These are phyloP conservation scores for Cutaneotrichosporon dermatis DNA, from an alignment of 1,284 basidiomycete species.

Conservation along the genomic window DNA sequence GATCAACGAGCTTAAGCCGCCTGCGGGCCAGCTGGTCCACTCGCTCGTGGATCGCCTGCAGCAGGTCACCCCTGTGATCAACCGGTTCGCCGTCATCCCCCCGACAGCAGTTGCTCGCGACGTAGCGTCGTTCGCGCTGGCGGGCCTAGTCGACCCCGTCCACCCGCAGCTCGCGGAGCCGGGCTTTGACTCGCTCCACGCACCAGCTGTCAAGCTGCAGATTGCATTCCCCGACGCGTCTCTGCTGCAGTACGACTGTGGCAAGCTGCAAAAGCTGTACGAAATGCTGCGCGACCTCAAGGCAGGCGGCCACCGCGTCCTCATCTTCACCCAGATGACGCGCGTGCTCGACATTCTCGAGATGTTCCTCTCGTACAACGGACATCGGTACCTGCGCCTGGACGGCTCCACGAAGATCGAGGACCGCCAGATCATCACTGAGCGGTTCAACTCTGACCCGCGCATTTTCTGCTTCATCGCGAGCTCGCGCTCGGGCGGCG, in stretches of 20 bases:
- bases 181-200: constrained; percentile 64
- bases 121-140: constrained; percentile 53
- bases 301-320: constrained; percentile 76
- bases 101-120: constrained; percentile 74
- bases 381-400: constrained; percentile 85
- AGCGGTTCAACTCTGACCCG: constrained; percentile 92
- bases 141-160: constrained; percentile 32
- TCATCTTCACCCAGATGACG: constrained; percentile 99
- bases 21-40: constrained; percentile 54
- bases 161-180: constrained; percentile 40
- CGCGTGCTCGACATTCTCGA: constrained; percentile 90
- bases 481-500: constrained; percentile 85
- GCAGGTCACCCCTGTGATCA: constrained; percentile 58
- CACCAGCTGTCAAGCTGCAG: constrained; percentile 75
- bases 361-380: constrained; percentile 86
- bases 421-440: constrained; percentile 89
- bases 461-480: constrained; percentile 91
- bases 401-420: constrained; percentile 96
- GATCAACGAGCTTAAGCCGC: constrained; percentile 48
- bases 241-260: constrained; percentile 91
- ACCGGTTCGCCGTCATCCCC: constrained; percentile 78
- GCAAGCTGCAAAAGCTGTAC: constrained; percentile 83
- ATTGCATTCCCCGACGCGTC: constrained; percentile 91
- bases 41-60: constrained; percentile 63
- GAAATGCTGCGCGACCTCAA: constrained; percentile 76